Percentiles rank a stretch among this genome's conserved stretches.
Conservation (phyloP, 1,284 basidiomycete genomes). For the Moniliella sp. region DNA sequence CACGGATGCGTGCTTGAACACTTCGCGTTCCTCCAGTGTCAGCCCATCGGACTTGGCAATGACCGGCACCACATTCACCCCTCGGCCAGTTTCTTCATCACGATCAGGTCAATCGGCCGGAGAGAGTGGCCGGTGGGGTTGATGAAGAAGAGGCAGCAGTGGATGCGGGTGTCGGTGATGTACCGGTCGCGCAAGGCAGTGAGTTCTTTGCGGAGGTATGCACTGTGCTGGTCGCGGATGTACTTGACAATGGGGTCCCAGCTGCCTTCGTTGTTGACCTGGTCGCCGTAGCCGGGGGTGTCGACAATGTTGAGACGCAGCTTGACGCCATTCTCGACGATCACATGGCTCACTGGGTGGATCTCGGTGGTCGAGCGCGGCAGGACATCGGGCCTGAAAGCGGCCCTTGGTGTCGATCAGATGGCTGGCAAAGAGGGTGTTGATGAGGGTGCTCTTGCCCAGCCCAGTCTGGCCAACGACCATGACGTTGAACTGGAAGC, state of each 20-base stretch:
- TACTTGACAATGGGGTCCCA: conserved; percentile 98
- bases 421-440: conserved; percentile 94
- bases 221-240: conserved; percentile 95
- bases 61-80: conserved; percentile 92
- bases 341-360: conserved; percentile 63
- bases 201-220: conserved; percentile 92
- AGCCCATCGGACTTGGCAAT: conserved; percentile 90
- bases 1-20: conserved; percentile 89
- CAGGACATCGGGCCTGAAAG: conserved; percentile 60
- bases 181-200: conserved; percentile 95
- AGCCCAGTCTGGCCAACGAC: conserved; percentile 72
- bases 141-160: conserved; percentile 95
- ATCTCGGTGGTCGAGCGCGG: conserved; percentile 89
- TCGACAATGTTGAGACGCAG: conserved; percentile 93
- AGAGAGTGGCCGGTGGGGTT: conserved; percentile 23
- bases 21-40: conserved; percentile 72
- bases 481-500: conserved; percentile 75
- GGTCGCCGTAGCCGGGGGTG: conserved; percentile 93
- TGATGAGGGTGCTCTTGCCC: conserved; percentile 92
- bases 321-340: conserved; percentile 84
- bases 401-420: conserved; percentile 93
- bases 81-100: conserved; percentile 94
- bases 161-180: conserved; percentile 92
- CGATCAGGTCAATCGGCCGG: conserved; percentile 63
- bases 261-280: conserved; percentile 84